Evolutionary conservation across 148 eudicot genomes (phyloP).

Genomic region (Arbutus unedo): DNA sequence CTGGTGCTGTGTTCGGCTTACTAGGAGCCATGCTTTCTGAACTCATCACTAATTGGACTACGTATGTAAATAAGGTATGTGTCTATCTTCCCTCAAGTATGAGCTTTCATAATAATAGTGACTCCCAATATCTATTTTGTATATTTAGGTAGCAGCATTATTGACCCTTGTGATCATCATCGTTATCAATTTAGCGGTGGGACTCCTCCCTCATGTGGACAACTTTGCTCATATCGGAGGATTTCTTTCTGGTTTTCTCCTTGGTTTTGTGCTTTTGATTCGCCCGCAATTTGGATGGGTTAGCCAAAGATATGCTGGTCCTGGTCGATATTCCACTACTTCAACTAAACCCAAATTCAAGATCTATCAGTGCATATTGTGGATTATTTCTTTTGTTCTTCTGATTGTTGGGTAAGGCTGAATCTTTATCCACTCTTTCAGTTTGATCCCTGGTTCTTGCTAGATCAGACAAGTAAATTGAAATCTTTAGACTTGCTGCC

Average conservation of each 20-base stretch:
- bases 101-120: background rate
- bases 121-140: background rate
- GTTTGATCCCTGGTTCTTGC: background rate
- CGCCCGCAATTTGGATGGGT: conserved; percentile 80
- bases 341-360: conserved; percentile 50
- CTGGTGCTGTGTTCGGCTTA: conserved; percentile 91
- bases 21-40: conserved; percentile 95
- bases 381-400: conserved; percentile 57
- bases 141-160: conserved; percentile 56
- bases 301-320: conserved; percentile 44
- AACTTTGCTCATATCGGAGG: conserved; percentile 97
- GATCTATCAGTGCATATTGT: conserved; percentile 53
- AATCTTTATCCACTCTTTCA: background rate
- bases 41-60: conserved; percentile 80
- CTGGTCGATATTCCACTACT: conserved; percentile 2
- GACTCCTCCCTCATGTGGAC: conserved; percentile 88
- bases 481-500: background rate
- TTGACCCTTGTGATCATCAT: conserved; percentile 62
- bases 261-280: conserved; percentile 80
- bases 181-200: conserved; percentile 64
- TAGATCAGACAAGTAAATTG: conserved; percentile 4
- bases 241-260: conserved; percentile 73
- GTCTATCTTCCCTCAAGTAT: background rate
- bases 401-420: conserved; percentile 59
- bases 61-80: conserved; percentile 71